phyloP scores from a whole-genome alignment of 257 asterid genomes.

The Nicotiana knightiana region DNA sequence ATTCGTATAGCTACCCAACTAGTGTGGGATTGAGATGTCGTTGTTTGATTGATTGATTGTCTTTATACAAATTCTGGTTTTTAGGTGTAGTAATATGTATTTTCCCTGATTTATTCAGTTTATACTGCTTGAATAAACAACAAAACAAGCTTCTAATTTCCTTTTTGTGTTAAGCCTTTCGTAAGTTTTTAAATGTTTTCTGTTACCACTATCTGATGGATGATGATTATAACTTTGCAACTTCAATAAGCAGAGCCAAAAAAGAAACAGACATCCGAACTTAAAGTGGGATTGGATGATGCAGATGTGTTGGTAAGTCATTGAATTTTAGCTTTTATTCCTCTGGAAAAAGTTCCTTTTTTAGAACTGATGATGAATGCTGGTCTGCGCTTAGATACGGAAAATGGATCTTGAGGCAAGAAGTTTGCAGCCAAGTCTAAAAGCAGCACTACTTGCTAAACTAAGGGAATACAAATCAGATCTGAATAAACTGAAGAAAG shows the following conservation, averaged over 20 bases:
- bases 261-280: constrained; percentile 53
- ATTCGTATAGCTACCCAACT: not conserved
- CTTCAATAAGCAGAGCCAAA: constrained; percentile 50
- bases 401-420: constrained; percentile 97
- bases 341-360: not conserved
- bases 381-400: constrained; percentile 44
- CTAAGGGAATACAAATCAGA: constrained; percentile 92
- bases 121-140: not conserved
- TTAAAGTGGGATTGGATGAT: constrained; percentile 72
- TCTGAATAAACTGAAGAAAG: constrained; percentile 79
- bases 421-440: constrained; percentile 78
- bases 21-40: not conserved
- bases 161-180: not conserved
- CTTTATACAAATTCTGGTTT: not conserved
- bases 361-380: not conserved
- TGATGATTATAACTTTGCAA: not conserved
- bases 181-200: not conserved
- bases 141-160: not conserved
- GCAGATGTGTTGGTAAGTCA: constrained; percentile 68
- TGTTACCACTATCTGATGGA: not conserved
- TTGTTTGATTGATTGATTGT: not conserved
- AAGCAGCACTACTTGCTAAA: constrained; percentile 87
- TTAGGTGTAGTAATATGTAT: not conserved
- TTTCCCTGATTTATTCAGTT: not conserved
- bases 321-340: not conserved